phyloP scores from a whole-genome alignment of 2,329 filamentous ascomycete genomes.

The Apiospora marii region DNA sequence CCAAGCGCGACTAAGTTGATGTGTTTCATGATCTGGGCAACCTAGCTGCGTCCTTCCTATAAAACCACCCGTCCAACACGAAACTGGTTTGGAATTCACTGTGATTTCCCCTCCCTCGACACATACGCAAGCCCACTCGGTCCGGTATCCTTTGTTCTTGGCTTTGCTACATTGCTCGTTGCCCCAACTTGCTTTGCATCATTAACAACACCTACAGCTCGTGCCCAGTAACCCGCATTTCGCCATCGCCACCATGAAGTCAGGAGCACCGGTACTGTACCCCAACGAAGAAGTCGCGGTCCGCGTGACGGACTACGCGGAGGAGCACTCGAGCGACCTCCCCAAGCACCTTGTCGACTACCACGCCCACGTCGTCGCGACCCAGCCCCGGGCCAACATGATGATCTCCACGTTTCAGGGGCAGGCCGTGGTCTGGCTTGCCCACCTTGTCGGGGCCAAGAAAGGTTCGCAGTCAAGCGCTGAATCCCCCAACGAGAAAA shows the following conservation, averaged over 20 bases:
- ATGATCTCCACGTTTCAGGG: slow-evolving; percentile 53
- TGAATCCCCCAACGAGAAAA: not conserved
- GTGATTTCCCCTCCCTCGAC: not conserved
- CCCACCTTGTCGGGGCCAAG: slow-evolving; percentile 50
- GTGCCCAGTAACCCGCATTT: too few relatives aligned
- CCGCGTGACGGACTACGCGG: slow-evolving; percentile 41
- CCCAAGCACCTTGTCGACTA: slow-evolving; percentile 40
- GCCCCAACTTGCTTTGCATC: slow-evolving; percentile 27
- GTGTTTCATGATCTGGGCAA: not conserved
- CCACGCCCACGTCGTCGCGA: slow-evolving; percentile 35
- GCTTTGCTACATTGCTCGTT: not conserved
- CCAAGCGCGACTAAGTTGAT: not conserved
- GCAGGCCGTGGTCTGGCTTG: slow-evolving; percentile 51
- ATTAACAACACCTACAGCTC: not conserved
- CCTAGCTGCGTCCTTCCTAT: not conserved
- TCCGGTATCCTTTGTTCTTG: not conserved
- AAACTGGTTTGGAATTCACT: not conserved
- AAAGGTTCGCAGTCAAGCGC: slow-evolving; percentile 39
- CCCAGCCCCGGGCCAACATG: slow-evolving; percentile 38
- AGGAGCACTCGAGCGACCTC: slow-evolving; percentile 39
- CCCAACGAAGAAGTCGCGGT: slow-evolving; percentile 38
- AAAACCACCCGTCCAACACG: not conserved
- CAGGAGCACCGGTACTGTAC: slow-evolving; percentile 39
- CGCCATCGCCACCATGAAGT: slow-evolving; percentile 33
- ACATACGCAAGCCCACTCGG: not conserved